Evolutionary conservation across 768 basidiomycete species (phyloP), one percentile per base, ranked within the genome.

Genomic region (Crassisporium funariophilum): DNA sequence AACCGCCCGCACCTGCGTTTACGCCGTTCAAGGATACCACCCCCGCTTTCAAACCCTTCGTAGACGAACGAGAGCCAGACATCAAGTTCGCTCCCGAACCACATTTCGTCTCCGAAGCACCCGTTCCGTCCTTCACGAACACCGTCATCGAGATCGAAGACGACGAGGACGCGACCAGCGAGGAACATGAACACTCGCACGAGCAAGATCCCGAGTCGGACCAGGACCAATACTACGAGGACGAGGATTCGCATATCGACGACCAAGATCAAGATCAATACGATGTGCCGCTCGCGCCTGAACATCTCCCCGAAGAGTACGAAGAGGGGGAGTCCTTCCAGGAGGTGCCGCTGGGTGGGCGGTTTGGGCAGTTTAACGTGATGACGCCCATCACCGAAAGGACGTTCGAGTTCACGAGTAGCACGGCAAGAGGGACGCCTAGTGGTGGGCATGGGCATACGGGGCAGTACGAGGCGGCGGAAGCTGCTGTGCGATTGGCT

Each of bases 321-420:
- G 72, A 75, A 12, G 71, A 71, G 29, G 67, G 62, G 4, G 66
- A 71, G 22, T 71, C 66, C 5, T 74, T 68, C 49, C 71, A 68
- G 38, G 72, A 76, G 17, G 68, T 75, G 15, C 85, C 87, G 21
- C 72, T 86, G 41, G 86, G 85, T 12, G 84, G 88, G 13, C 80
- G 89, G 20, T 88, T 90, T 60, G 88, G 87, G 25, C 75, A 79
- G 47, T 89, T 98, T 68, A 84, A 88, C 60, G 85, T 95, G 46
- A 94, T 99, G 93, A 98, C 95, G 7, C 95, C 97, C 2, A 98
- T 98, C 65, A 91, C 91, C 10, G 97, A 99, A 66, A 78, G 95
- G 33, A 98, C 97, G 8, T 81, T 81, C 58, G 97, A 98, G 66
- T 95, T 67, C 45, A 77, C 88, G 3, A 75, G 75, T 23, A 86